Conservation (phyloP, 805 yeast species). For the Kuraishia ogatae region DNA sequence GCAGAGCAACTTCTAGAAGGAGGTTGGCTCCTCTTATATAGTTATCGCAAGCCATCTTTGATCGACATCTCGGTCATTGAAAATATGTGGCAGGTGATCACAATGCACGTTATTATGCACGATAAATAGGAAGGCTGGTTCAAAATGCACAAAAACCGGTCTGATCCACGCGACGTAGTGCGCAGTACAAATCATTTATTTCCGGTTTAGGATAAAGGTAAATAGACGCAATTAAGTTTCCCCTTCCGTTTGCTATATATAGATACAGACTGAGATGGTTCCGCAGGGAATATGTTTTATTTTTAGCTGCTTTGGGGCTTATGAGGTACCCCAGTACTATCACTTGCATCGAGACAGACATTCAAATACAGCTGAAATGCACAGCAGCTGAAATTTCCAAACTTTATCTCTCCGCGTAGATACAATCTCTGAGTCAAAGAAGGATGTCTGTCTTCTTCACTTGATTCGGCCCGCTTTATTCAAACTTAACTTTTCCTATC, state of each 20-base stretch:
- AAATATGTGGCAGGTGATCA: neutral
- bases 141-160: neutral
- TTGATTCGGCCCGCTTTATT: no score
- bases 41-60: neutral
- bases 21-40: neutral
- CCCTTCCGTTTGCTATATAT: neutral
- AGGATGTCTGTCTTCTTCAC: neutral
- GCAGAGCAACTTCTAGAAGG: neutral
- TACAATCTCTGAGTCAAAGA: no score
- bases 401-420: neutral
- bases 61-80: neutral
- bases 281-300: neutral
- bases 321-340: neutral
- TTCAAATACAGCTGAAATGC: neutral
- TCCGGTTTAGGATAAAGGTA: conserved; percentile 12
- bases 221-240: conserved; percentile 8
- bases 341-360: neutral
- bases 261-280: neutral
- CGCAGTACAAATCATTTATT: neutral
- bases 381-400: neutral
- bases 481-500: no score
- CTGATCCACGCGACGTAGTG: neutral
- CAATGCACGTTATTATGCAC: neutral
- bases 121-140: conserved; percentile 4
- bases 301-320: neutral